These are phyloP conservation scores for Metschnikowia vanudenii DNA, from an alignment of 805 yeast species.

Conservation along the genomic window DNA sequence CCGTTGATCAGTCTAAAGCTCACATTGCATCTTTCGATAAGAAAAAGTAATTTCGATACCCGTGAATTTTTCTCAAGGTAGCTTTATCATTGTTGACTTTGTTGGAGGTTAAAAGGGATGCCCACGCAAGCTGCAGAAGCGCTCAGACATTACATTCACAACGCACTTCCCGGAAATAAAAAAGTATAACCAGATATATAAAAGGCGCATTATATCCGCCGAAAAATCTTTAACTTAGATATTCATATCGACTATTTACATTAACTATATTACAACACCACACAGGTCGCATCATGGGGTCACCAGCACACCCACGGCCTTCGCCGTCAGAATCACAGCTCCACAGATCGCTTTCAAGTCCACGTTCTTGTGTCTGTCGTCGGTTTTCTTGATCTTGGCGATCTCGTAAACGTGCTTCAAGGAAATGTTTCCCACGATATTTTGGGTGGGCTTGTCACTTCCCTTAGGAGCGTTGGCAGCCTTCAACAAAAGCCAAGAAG, in stretches of 20 bases:
- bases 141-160: background rate
- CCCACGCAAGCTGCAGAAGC: no score
- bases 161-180: no score
- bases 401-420: constrained; percentile 92
- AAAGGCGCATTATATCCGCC: no score
- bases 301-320: constrained; percentile 81
- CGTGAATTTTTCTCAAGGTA: no score
- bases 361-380: constrained; percentile 68
- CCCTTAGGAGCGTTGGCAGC: constrained; percentile 85
- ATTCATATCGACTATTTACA: constrained; percentile 14
- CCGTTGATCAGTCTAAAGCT: constrained; percentile 90
- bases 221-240: background rate
- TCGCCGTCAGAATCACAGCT: constrained; percentile 84
- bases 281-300: constrained; percentile 46
- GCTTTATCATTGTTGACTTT: no score
- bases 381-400: constrained; percentile 89
- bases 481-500: constrained; percentile 78
- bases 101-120: no score
- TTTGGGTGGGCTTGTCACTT: constrained; percentile 58
- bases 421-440: constrained; percentile 61
- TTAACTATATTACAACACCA: constrained; percentile 8
- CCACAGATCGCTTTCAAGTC: constrained; percentile 77
- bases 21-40: constrained; percentile 92
- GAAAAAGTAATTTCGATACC: constrained; percentile 43
- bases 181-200: no score